phyloP scores from a whole-genome alignment of 352 stramenopile genomes.

The Pythium biforme region DNA sequence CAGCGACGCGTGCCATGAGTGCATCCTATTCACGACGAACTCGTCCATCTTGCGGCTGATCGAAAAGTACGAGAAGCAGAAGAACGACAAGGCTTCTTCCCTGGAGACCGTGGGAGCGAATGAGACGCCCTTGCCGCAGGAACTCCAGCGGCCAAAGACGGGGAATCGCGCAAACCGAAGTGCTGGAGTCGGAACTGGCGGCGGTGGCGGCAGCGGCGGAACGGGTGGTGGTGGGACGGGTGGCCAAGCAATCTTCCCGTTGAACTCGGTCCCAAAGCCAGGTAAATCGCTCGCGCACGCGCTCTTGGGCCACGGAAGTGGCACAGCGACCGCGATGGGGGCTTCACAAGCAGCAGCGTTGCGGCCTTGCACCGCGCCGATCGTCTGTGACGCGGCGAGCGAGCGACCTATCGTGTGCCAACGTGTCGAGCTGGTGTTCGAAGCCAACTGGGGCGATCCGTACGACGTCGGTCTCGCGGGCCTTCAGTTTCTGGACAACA shows the following conservation, averaged over 20 bases:
- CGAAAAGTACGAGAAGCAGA: slow-evolving; percentile 76
- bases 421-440: slow-evolving; percentile 48
- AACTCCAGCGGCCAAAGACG: slow-evolving; percentile 50
- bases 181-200: slow-evolving; percentile 8
- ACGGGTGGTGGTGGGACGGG: not conserved
- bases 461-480: slow-evolving; percentile 63
- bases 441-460: slow-evolving; percentile 73
- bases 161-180: slow-evolving; percentile 42
- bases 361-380: slow-evolving; percentile 62
- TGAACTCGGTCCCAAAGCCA: slow-evolving; percentile 44
- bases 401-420: slow-evolving; percentile 50
- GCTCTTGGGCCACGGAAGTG: slow-evolving; percentile 7
- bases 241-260: slow-evolving; percentile 24
- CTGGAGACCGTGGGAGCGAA: not conserved
- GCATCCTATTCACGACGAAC: slow-evolving; percentile 84
- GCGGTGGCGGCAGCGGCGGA: not conserved
- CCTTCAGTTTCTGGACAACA: slow-evolving; percentile 59
- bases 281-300: slow-evolving; percentile 23
- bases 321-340: not conserved
- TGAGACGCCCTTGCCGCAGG: not conserved
- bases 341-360: not conserved
- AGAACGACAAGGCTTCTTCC: slow-evolving; percentile 23
- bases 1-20: slow-evolving; percentile 71
- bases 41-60: slow-evolving; percentile 72
- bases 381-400: slow-evolving; percentile 39